A percentile compares a stretch with the other conserved stretches of the same genome.
phyloP scores from a whole-genome alignment of 306 rosid species.

The Acacia melanoxylon region DNA sequence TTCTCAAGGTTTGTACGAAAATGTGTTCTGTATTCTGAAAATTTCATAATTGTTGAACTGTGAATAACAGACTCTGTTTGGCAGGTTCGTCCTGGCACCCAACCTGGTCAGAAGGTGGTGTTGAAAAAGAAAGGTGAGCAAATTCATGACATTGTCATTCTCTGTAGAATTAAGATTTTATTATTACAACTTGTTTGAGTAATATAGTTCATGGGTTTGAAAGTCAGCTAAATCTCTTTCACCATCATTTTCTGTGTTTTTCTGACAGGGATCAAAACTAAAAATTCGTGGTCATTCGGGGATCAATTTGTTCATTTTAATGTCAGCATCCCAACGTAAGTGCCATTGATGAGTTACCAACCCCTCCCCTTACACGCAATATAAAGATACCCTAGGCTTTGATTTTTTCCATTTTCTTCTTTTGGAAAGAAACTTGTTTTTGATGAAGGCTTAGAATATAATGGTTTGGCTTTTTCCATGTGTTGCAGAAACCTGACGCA shows the following conservation, averaged over 20 bases:
- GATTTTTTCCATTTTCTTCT: background rate
- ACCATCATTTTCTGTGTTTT: background rate
- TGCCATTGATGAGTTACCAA: constrained; percentile 1
- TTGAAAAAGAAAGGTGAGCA: constrained; percentile 87
- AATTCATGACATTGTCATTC: constrained; percentile 28
- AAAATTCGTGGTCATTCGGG: constrained; percentile 67
- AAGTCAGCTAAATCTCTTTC: constrained; percentile 3
- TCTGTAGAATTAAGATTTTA: background rate
- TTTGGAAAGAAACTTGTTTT: background rate
- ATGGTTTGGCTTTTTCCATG: constrained; percentile 6
- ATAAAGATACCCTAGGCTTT: background rate
- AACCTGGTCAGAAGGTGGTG: constrained; percentile 89
- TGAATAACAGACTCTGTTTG: constrained; percentile 20
- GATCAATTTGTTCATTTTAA: constrained; percentile 89
- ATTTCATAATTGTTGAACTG: constrained; percentile 16
- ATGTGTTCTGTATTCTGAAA: constrained; percentile 4
- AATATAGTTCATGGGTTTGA: background rate
- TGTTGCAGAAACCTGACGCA: constrained; percentile 66
- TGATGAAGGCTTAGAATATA: constrained; percentile 4
- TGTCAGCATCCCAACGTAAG: constrained; percentile 80
- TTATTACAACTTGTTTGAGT: background rate
- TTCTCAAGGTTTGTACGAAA: constrained; percentile 69
- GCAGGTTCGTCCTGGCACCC: constrained; percentile 88
- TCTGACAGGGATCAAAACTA: constrained; percentile 67
- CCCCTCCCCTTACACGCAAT: background rate